These are phyloP conservation scores for Blakeslea trispora DNA, from an alignment of 371 early-diverging fungal species.

Conservation along the genomic window DNA sequence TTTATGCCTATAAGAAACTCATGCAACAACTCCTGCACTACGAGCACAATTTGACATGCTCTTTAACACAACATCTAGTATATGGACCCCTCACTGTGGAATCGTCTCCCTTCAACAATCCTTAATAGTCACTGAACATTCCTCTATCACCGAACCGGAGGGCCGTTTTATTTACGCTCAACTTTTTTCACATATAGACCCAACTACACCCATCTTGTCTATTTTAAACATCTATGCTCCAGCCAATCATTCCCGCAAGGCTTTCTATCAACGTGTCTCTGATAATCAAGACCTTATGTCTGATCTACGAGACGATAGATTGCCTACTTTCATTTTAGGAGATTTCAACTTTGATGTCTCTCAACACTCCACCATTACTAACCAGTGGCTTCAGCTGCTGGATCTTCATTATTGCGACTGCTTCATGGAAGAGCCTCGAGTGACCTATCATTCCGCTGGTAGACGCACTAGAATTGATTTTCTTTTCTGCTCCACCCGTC, in stretches of 20 bases:
- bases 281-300: neutral
- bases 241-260: neutral
- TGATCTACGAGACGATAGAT: neutral
- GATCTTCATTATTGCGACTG: neutral
- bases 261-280: neutral
- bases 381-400: neutral
- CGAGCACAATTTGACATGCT: neutral
- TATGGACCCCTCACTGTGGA: slow-evolving; percentile 7
- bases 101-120: neutral
- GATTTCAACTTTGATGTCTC: slow-evolving; percentile 6
- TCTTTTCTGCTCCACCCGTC: neutral
- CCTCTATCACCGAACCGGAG: neutral
- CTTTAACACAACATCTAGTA: neutral
- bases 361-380: neutral
- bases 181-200: neutral
- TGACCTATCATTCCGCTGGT: neutral
- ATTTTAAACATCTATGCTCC: slow-evolving; percentile 4
- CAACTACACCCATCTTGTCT: neutral
- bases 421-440: neutral
- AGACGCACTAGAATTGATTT: neutral
- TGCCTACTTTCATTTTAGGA: neutral
- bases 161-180: neutral
- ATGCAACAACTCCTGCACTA: neutral
- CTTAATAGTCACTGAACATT: neutral
- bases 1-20: slow-evolving; percentile 11